Conservation (phyloP, 2,329 filamentous ascomycete genomes). For the Penicillium rolfsii region DNA sequence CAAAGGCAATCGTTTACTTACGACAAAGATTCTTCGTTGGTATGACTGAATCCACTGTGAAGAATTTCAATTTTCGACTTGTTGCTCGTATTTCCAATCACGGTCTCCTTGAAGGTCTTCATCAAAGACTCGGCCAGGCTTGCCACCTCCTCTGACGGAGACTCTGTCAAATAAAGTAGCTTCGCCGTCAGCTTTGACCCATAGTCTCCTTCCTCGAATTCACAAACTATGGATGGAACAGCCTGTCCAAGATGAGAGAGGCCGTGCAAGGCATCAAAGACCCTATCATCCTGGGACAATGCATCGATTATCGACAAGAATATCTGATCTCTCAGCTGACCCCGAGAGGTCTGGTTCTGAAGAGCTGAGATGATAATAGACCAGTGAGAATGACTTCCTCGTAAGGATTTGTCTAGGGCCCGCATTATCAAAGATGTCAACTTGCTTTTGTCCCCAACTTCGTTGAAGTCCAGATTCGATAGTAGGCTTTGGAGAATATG, state of each 20-base stretch:
- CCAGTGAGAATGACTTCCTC: constrained; percentile 44
- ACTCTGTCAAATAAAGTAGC: constrained; percentile 58
- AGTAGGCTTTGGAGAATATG: constrained; percentile 45
- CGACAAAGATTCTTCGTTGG: constrained; percentile 50
- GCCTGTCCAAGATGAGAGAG: constrained; percentile 50
- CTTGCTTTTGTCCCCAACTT: constrained; percentile 40
- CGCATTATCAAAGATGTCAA: constrained; percentile 42
- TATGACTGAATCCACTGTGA: constrained; percentile 54
- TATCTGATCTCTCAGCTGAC: constrained; percentile 40
- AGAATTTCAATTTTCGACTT: constrained; percentile 58
- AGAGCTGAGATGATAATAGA: constrained; percentile 43
- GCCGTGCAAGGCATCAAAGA: constrained; percentile 47
- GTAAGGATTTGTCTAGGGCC: constrained; percentile 41
- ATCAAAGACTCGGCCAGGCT: constrained; percentile 44
- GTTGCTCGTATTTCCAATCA: constrained; percentile 46
- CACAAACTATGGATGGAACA: constrained; percentile 46
- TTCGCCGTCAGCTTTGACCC: constrained; percentile 57
- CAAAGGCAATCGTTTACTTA: constrained; percentile 35
- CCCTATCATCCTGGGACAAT: constrained; percentile 44
- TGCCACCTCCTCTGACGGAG: constrained; percentile 55
- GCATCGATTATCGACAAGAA: constrained; percentile 45
- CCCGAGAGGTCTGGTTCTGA: constrained; percentile 41
- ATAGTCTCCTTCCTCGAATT: constrained; percentile 48
- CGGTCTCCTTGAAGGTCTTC: constrained; percentile 38
- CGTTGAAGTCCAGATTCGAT: constrained; percentile 42